A percentile compares a stretch with the other conserved stretches of the same genome.
Evolutionary conservation across 1,139 yeast genomes (phyloP).

Genomic region (Suhomyces kunorum): DNA sequence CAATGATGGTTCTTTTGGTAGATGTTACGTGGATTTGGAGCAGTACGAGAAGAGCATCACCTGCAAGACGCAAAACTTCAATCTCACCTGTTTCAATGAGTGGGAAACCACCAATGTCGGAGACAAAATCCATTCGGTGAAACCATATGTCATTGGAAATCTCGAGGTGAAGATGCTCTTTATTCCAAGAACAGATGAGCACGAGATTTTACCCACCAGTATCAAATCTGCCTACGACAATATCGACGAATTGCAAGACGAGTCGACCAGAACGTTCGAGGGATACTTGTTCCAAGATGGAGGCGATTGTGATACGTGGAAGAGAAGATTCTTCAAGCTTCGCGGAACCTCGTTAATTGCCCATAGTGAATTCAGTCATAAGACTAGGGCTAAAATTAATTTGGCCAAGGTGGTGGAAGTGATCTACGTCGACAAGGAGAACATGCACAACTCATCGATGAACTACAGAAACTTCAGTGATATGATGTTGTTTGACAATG

Average conservation of each 20-base stretch:
- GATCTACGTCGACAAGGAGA: constrained; percentile 50
- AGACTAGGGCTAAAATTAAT: constrained; percentile 68
- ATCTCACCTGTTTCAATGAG: constrained; percentile 71
- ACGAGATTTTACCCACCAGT: constrained; percentile 66
- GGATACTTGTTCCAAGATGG: constrained; percentile 79
- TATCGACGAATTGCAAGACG: constrained; percentile 47
- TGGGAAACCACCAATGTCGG: constrained; percentile 59
- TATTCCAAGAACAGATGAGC: constrained; percentile 57
- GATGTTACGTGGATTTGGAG: constrained; percentile 65
- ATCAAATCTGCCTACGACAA: constrained; percentile 59
- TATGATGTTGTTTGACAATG: constrained; percentile 58
- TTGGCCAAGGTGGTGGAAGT: constrained; percentile 60
- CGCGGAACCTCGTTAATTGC: constrained; percentile 64
- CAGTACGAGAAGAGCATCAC: constrained; percentile 57
- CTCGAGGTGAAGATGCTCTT: constrained; percentile 73
- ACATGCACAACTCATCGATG: constrained; percentile 30
- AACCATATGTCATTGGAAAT: constrained; percentile 67
- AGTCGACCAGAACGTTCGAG: constrained; percentile 42
- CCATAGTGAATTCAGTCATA: constrained; percentile 60
- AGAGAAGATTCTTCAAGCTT: constrained; percentile 62
- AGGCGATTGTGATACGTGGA: constrained; percentile 68
- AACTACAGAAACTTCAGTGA: constrained; percentile 63
- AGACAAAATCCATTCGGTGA: constrained; percentile 33
- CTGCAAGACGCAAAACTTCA: constrained; percentile 53
- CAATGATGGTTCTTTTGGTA: constrained; percentile 84